Base-by-base conservation (phyloP, 805 yeast species). In the Metschnikowia lachancei region DNA sequence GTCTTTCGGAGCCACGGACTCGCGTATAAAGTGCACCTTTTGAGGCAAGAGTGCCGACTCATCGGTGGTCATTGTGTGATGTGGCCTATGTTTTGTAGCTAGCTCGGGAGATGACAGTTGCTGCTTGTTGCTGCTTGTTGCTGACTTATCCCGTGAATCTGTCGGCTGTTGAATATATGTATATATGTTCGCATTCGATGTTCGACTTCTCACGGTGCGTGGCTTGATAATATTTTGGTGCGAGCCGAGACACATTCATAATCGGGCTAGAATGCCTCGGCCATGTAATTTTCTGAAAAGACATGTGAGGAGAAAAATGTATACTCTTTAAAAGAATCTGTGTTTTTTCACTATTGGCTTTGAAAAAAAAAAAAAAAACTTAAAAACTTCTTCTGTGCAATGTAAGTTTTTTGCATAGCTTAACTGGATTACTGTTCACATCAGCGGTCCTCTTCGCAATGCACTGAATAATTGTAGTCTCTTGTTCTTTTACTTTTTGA, bases 21-120 rank as follows among this genome's bases (percentile, higher is more conserved):
- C 84, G 42, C 67, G 64, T 39, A 78, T 59, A 12, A 65, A 66
- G 57, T 75, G 64, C 3, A 74, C 59, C 41, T 56, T 52, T 53
- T 75, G 79, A 1, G 78, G 77, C 19, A 75, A 70, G 40, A 68
- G 59, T 24, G 52, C 52, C 9, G 31, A n/a, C 22, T 46, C 44
- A 12, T 17, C 24, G n/a, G 16, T 19, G n/a, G 37, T 20, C 46
- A 41, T 46, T 3, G 16, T 36, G 26, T 22, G 14, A 7, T 12
- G 29, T 19, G 30, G 17, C 12, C 22, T 24, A 3, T 4, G 14
- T 36, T 36, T 36, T 22, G 2, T 13, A 26, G 11, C 8, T 36
- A 4, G 8, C 8, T 3, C 11, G 12, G 20, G 19, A 10, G 8
- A 36, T 2, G 5, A 36, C 28, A 20, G 38, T 36, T 11, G 20